These are phyloP conservation scores for Neurospora sp. DNA, from an alignment of 495 filamentous ascomycete genomes.

Conservation along the genomic window DNA sequence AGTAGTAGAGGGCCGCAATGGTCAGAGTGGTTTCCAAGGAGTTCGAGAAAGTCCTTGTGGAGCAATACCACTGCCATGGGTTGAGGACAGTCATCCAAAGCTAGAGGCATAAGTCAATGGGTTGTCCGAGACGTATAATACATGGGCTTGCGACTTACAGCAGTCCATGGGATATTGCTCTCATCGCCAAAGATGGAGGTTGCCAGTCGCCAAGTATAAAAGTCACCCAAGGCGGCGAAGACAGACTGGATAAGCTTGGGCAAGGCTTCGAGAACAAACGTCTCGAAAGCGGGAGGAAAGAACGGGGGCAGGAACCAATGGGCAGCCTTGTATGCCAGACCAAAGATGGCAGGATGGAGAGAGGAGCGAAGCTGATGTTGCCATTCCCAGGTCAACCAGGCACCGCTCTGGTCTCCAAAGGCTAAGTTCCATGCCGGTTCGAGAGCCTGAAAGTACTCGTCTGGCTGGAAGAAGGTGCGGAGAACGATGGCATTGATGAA, in stretches of 20 bases:
- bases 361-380: slow-evolving; percentile 80
- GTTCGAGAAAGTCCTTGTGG: slow-evolving; percentile 88
- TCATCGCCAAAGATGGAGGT: slow-evolving; percentile 57
- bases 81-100: slow-evolving; percentile 64
- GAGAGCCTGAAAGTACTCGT: slow-evolving; percentile 94
- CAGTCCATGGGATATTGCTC: slow-evolving; percentile 54
- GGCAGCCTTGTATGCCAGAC: slow-evolving; percentile 57
- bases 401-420: slow-evolving; percentile 66
- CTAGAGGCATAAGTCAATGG: slow-evolving; percentile 22
- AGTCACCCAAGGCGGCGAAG: slow-evolving; percentile 72
- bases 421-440: slow-evolving; percentile 90
- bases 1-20: slow-evolving; percentile 63
- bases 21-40: slow-evolving; percentile 85
- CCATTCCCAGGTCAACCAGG: slow-evolving; percentile 99
- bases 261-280: slow-evolving; percentile 55
- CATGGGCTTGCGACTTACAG: slow-evolving; percentile 39
- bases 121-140: neutral
- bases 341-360: slow-evolving; percentile 81
- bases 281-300: slow-evolving; percentile 31
- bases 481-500: slow-evolving; percentile 75
- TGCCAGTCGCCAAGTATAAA: slow-evolving; percentile 80
- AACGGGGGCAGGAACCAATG: slow-evolving; percentile 40
- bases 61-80: slow-evolving; percentile 97
- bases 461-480: slow-evolving; percentile 97
- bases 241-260: slow-evolving; percentile 70